Conservation (phyloP, 768 basidiomycete genomes). For the Amanita exitialis region DNA sequence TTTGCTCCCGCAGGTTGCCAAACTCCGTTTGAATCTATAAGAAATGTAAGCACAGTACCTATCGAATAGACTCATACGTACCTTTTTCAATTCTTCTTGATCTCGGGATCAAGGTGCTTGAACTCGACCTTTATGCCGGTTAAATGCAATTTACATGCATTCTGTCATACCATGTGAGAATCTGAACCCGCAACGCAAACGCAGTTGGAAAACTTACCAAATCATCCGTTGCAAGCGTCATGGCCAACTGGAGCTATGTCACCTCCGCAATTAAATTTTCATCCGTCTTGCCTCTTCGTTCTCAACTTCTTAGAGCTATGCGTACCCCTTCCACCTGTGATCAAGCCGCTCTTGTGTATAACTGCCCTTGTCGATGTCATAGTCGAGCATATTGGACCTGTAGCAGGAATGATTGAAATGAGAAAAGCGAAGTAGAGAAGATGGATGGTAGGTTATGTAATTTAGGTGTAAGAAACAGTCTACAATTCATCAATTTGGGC, state of each 20-base stretch:
- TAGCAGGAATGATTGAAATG: no score
- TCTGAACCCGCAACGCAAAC: not conserved
- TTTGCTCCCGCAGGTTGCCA: conserved; percentile 39
- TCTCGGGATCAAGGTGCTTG: conserved; percentile 66
- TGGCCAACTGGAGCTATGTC: conserved; percentile 67
- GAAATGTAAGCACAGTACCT: not conserved
- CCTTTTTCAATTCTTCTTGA: conserved; percentile 64
- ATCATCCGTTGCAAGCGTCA: conserved; percentile 72
- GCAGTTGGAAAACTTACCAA: conserved; percentile 54
- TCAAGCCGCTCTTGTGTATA: conserved; percentile 95
- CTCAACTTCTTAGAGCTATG: conserved; percentile 80
- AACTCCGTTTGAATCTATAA: conserved; percentile 45
- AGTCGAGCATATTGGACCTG: no score
- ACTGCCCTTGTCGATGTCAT: no score
- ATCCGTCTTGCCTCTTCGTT: conserved; percentile 82
- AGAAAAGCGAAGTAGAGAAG: no score
- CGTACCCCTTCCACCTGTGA: conserved; percentile 87
- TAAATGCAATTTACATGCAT: conserved; percentile 64
- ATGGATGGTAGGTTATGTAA: no score
- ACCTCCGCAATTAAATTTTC: conserved; percentile 73
- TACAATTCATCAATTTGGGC: conserved; percentile 1
- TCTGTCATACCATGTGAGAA: conserved; percentile 30
- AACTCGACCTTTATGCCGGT: conserved; percentile 78
- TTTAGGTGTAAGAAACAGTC: no score
- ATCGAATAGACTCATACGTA: conserved; percentile 12